Evolutionary conservation across 768 basidiomycete genomes (phyloP).

Genomic region (Dacryopinax spathularia): DNA sequence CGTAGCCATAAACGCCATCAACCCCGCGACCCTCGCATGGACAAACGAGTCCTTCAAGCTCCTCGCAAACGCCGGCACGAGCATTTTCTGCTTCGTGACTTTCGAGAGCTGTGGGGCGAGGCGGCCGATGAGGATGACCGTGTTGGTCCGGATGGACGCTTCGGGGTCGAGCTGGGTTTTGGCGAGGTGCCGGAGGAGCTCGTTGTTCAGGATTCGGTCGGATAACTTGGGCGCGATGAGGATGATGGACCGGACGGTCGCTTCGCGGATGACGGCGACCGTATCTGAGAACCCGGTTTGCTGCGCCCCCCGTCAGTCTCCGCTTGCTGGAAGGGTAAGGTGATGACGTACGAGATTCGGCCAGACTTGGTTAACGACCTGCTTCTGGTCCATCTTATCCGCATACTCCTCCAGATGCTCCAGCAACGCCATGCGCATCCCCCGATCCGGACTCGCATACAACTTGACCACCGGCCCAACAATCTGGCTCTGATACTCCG

Average conservation of each 20-base stretch:
- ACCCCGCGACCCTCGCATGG: conserved; percentile 80
- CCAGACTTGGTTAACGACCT: conserved; percentile 78
- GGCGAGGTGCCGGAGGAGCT: conserved; percentile 81
- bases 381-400: conserved; percentile 75
- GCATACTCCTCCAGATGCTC: conserved; percentile 73
- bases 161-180: conserved; percentile 87
- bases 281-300: conserved; percentile 95
- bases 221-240: conserved; percentile 78
- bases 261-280: conserved; percentile 85
- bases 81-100: conserved; percentile 88
- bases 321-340: neutral
- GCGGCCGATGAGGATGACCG: conserved; percentile 87
- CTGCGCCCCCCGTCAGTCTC: conserved; percentile 27
- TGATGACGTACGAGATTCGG: conserved; percentile 60
- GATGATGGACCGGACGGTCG: conserved; percentile 77
- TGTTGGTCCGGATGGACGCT: conserved; percentile 91
- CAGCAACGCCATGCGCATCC: conserved; percentile 83
- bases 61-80: conserved; percentile 85
- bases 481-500: conserved; percentile 41
- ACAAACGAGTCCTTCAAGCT: conserved; percentile 84
- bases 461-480: conserved; percentile 73
- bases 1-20: conserved; percentile 94
- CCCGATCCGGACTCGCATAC: conserved; percentile 80
- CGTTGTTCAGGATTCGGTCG: conserved; percentile 90
- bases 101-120: conserved; percentile 72